Evolutionary conservation across 2,329 filamentous ascomycete genomes (phyloP).

Genomic region (Fusarium aywerte): DNA sequence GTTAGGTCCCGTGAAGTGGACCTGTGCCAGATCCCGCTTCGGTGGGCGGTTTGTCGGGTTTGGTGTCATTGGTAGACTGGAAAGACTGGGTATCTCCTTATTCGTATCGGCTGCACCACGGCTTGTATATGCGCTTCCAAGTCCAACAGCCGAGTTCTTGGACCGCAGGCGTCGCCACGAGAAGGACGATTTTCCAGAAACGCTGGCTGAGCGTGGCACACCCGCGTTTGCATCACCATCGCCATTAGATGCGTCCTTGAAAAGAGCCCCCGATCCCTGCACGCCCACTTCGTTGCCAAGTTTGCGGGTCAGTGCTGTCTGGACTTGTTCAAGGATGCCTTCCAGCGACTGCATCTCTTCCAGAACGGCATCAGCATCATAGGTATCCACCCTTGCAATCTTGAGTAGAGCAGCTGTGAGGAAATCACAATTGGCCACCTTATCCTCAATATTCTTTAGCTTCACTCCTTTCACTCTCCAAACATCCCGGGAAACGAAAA

Average conservation of each 20-base stretch:
- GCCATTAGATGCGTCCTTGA: slow-evolving; percentile 72
- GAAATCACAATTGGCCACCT: slow-evolving; percentile 89
- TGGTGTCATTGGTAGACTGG: slow-evolving; percentile 80
- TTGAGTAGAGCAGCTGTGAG: slow-evolving; percentile 89
- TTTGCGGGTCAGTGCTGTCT: slow-evolving; percentile 79
- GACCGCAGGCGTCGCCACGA: slow-evolving; percentile 91
- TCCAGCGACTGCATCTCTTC: slow-evolving; percentile 96
- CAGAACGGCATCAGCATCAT: slow-evolving; percentile 89
- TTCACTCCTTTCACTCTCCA: slow-evolving; percentile 96
- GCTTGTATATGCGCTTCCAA: slow-evolving; percentile 61
- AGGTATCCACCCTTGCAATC: slow-evolving; percentile 84
- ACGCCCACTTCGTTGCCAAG: slow-evolving; percentile 94
- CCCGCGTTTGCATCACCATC: slow-evolving; percentile 58
- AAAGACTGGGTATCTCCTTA: slow-evolving; percentile 64
- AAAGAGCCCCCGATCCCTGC: slow-evolving; percentile 76
- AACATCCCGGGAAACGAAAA: slow-evolving; percentile 92
- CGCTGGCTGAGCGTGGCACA: slow-evolving; percentile 67
- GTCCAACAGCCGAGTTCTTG: slow-evolving; percentile 81
- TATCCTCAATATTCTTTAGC: slow-evolving; percentile 90
- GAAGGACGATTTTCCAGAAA: slow-evolving; percentile 77
- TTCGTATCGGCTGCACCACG: slow-evolving; percentile 40
- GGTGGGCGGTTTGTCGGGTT: slow-evolving; percentile 72
- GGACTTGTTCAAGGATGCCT: slow-evolving; percentile 84
- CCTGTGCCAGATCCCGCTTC: slow-evolving; percentile 75
- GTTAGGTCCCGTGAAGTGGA: slow-evolving; percentile 84